Evolutionary conservation across 148 eudicot genomes (phyloP), one percentile per base, ranked within the genome.

Genomic region (Nyssa sinensis): DNA sequence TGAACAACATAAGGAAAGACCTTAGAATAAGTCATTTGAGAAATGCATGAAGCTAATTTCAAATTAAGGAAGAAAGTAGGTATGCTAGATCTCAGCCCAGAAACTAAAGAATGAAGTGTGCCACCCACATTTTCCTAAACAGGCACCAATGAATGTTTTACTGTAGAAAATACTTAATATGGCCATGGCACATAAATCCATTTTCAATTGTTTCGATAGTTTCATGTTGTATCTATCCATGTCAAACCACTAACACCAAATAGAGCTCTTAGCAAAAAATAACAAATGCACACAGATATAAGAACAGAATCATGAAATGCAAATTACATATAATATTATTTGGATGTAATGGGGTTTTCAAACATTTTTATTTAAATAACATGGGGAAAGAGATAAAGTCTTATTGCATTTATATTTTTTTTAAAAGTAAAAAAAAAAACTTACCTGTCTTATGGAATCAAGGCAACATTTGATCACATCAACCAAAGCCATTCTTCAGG

Each of bases 391-490:
- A n/a, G n/a, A n/a, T n/a, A n/a, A n/a, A n/a, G n/a, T n/a, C n/a
- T n/a, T n/a, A n/a, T n/a, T n/a, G n/a, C n/a, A n/a, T n/a, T n/a
- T n/a, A n/a, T n/a, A n/a, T n/a, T n/a, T n/a, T n/a, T n/a, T n/a
- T n/a, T n/a, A n/a, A n/a, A 62, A 71, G 14, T 25, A 32, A 60
- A n/a, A 63, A 57, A 21, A 47, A 41, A 34, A 7, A 64, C 81
- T 66, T 77, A 89, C 93, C 78, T 82, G 86, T 84, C 81, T 78
- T 41, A 89, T 84, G n/a, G 93, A 85, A 84, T 89, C 93, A n/a
- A 80, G 84, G 76, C 84, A 85, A 64, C 86, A 77, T 72, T 82
- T 86, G 76, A 89, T 87, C 34, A 89, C 84, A 79, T 89, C 90
- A 62, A 80, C 79, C 70, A 77, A 31, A 28, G 84, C 79, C 90